Percentiles rank a stretch among this genome's conserved stretches.
phyloP scores from a whole-genome alignment of 345 rosid species.

The Citrus sp. region DNA sequence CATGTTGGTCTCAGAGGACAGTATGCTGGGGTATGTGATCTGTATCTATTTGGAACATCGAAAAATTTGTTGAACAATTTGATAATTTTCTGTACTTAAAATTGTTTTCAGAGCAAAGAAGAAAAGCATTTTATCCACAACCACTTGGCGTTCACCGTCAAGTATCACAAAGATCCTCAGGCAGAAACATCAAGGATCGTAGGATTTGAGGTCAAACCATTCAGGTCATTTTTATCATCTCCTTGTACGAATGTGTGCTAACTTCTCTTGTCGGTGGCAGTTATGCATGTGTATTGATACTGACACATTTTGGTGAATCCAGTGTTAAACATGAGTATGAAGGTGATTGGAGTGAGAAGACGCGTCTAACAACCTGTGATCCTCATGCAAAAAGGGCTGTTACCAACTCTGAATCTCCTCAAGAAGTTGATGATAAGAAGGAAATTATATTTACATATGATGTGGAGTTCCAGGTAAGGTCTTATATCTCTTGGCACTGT shows the following conservation, averaged over 20 bases:
- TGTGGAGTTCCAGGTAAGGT: conserved; percentile 67
- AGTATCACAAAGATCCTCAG: conserved; percentile 61
- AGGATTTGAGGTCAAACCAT: conserved; percentile 92
- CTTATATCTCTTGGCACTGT: not conserved
- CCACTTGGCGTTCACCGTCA: conserved; percentile 72
- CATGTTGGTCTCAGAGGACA: conserved; percentile 62
- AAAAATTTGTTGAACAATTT: not conserved
- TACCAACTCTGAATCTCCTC: conserved; percentile 79
- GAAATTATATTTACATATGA: conserved; percentile 85
- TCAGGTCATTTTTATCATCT: conserved; percentile 45
- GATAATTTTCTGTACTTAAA: not conserved
- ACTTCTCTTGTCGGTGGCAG: not conserved
- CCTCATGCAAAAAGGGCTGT: conserved; percentile 78
- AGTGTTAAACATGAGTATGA: conserved; percentile 78
- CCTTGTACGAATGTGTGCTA: not conserved
- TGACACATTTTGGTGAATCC: conserved; percentile 22
- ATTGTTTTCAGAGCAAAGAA: conserved; percentile 61
- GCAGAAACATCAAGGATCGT: conserved; percentile 72
- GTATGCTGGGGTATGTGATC: conserved; percentile 57
- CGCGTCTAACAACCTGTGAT: conserved; percentile 71
- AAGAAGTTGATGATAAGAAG: conserved; percentile 72
- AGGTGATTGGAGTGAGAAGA: conserved; percentile 69
- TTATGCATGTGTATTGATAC: conserved; percentile 1
- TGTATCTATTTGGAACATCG: not conserved
- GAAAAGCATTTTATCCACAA: conserved; percentile 83